Evolutionary conservation across 2,329 filamentous ascomycete genomes (phyloP).

Genomic region (Alternaria ventricosa): DNA sequence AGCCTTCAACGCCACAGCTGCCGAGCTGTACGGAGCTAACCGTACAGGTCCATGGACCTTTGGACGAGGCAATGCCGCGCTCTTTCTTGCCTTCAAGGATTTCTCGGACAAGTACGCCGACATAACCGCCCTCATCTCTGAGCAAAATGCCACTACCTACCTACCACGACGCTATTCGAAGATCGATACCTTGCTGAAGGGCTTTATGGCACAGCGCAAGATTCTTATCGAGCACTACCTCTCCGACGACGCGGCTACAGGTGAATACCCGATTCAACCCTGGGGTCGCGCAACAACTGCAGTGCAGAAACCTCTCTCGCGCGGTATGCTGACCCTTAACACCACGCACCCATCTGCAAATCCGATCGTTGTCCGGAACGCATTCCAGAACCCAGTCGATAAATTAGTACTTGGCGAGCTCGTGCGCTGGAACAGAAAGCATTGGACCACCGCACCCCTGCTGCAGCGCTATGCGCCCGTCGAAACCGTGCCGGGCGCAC

Average conservation of each 20-base stretch:
- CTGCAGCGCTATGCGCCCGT: constrained; percentile 36
- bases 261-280: constrained; percentile 30
- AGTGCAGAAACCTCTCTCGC: constrained; percentile 25
- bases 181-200: constrained; percentile 10
- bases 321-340: constrained; percentile 46
- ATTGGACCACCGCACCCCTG: constrained; percentile 35
- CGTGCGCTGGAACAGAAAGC: constrained; percentile 41
- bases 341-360: constrained; percentile 33
- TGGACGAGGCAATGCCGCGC: constrained; percentile 10
- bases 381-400: constrained; percentile 44
- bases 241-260: constrained; percentile 25
- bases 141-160: constrained; percentile 14
- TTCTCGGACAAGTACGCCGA: constrained; percentile 12
- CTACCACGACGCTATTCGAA: constrained; percentile 15
- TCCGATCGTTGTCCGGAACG: constrained; percentile 38
- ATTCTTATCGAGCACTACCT: constrained; percentile 14
- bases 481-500: constrained; percentile 33
- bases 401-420: constrained; percentile 35
- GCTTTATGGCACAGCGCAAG: constrained; percentile 14
- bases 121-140: constrained; percentile 7
- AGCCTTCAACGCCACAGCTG: constrained; percentile 31
- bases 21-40: constrained; percentile 26
- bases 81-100: constrained; percentile 12
- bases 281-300: constrained; percentile 12
- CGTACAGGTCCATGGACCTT: constrained; percentile 31